Percentiles rank a stretch among this genome's conserved stretches.
Evolutionary conservation across 2,329 filamentous ascomycete species (phyloP).

Genomic region (Ilyonectria sp.): DNA sequence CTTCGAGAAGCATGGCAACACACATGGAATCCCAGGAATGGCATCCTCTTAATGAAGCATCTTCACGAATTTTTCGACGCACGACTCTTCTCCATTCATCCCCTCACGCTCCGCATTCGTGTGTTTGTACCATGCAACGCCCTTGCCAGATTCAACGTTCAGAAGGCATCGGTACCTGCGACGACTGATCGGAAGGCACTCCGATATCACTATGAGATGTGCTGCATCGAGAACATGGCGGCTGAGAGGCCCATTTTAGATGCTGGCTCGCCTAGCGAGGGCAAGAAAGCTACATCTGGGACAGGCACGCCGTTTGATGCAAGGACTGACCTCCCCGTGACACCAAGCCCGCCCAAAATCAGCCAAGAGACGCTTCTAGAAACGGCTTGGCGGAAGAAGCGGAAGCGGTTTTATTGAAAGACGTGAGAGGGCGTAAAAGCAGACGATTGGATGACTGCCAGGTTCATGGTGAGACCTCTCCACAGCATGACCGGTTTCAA

Average conservation of each 20-base stretch:
- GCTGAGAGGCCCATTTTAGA: constrained; percentile 21
- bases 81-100: constrained; percentile 44
- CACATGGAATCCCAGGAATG: constrained; percentile 32
- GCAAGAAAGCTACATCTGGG: constrained; percentile 19
- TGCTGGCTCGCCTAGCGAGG: constrained; percentile 11
- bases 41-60: constrained; percentile 37
- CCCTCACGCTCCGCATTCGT: constrained; percentile 37
- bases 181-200: constrained; percentile 30
- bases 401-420: constrained; percentile 9
- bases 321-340: constrained; percentile 26
- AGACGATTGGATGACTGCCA: constrained; percentile 12
- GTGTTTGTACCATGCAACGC: constrained; percentile 39
- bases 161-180: constrained; percentile 21
- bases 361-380: neutral
- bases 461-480: constrained; percentile 6
- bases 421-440: constrained; percentile 12
- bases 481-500: constrained; percentile 3
- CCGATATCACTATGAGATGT: constrained; percentile 43
- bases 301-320: constrained; percentile 18
- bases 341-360: constrained; percentile 15
- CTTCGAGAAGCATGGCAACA: constrained; percentile 25
- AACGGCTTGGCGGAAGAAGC: constrained; percentile 8
- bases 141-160: constrained; percentile 12
- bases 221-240: constrained; percentile 43
- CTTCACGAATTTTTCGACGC: constrained; percentile 40